phyloP scores from a whole-genome alignment of 176 grass and related monocot genomes.

The Oropetium thomaeum region DNA sequence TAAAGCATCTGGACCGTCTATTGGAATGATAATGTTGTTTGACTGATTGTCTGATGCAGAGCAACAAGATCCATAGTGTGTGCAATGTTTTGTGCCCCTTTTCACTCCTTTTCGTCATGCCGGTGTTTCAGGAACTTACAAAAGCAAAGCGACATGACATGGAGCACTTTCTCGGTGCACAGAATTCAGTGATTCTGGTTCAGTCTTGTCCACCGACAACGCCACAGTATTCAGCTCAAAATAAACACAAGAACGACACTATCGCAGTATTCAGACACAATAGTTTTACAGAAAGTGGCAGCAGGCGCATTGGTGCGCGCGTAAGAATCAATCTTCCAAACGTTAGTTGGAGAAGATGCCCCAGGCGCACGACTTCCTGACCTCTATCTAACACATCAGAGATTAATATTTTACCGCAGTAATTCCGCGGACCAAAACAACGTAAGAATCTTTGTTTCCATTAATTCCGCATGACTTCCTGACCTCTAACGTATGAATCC shows the following conservation, averaged over 20 bases:
- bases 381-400: not conserved
- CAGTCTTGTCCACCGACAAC: constrained; percentile 12
- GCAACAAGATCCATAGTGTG: not conserved
- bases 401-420: not conserved
- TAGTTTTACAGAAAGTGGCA: not conserved
- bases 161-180: not conserved
- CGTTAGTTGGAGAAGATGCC: not conserved
- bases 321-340: not conserved
- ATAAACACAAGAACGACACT: not conserved
- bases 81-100: not conserved
- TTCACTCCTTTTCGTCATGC: not conserved
- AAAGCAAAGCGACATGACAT: not conserved
- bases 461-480: not conserved
- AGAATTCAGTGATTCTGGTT: not conserved
- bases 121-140: not conserved
- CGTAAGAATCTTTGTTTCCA: not conserved
- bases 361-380: not conserved
- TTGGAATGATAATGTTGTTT: not conserved
- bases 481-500: not conserved
- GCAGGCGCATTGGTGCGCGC: not conserved
- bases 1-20: not conserved
- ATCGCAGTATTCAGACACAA: not conserved
- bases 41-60: constrained; percentile 14
- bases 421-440: not conserved
- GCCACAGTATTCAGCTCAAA: not conserved